Evolutionary conservation across 257 asterid genomes (phyloP).

Genomic region (Solanum tarapatanum): DNA sequence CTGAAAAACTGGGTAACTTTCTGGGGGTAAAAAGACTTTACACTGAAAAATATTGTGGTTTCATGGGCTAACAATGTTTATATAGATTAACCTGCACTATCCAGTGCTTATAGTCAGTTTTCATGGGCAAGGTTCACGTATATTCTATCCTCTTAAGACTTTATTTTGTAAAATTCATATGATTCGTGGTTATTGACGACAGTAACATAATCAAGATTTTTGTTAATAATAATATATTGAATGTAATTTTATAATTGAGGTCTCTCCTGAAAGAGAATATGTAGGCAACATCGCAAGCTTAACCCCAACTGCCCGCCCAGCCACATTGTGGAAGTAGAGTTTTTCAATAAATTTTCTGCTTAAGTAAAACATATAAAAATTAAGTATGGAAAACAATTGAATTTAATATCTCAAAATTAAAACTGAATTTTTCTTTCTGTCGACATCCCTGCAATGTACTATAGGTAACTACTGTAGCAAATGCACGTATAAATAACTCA

Average conservation of each 20-base stretch:
- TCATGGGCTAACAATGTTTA: not conserved
- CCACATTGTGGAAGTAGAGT: not conserved
- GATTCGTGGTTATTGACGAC: not conserved
- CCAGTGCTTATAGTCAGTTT: not conserved
- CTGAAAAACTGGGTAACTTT: not conserved
- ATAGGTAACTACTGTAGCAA: not conserved
- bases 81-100: not conserved
- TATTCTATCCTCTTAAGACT: accelerated
- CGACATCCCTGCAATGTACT: not conserved
- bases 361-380: too few relatives aligned
- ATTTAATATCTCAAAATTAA: not conserved
- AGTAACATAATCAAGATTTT: not conserved
- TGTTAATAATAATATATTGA: accelerated
- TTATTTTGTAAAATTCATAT: accelerated
- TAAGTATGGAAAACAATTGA: too few relatives aligned
- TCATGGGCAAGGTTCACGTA: accelerated
- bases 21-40: not conserved
- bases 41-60: not conserved
- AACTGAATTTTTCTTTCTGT: not conserved
- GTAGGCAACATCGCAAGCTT: not conserved
- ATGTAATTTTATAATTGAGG: not conserved
- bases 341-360: too few relatives aligned
- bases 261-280: not conserved
- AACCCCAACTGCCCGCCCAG: not conserved
- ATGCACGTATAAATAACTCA: too few relatives aligned